Conservation (phyloP, 192 early-diverging fungal species). For the Dimargaris cristalligena region DNA sequence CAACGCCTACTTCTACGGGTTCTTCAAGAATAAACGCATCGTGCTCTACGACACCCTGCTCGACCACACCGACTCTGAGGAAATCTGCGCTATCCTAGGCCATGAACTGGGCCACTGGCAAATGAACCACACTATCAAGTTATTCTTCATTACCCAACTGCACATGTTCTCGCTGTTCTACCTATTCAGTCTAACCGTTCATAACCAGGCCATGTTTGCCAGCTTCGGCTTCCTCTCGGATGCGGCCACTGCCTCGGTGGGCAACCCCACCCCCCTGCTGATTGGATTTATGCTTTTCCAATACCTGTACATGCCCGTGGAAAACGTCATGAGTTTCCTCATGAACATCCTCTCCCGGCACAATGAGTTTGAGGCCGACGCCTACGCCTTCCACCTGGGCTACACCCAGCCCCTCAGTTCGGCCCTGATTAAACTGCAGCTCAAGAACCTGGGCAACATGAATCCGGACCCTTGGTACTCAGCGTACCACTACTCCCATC, state of each 20-base stretch:
- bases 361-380: slow-evolving; percentile 90
- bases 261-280: no score
- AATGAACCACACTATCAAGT: slow-evolving; percentile 62
- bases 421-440: slow-evolving; percentile 75
- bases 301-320: slow-evolving; percentile 66
- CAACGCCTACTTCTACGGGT: slow-evolving; percentile 93
- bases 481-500: slow-evolving; percentile 84
- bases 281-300: slow-evolving; percentile 89
- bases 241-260: no score
- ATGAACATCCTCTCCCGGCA: slow-evolving; percentile 63
- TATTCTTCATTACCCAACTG: slow-evolving; percentile 52
- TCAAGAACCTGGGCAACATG: slow-evolving; percentile 74
- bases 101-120: slow-evolving; percentile 97
- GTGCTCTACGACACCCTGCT: slow-evolving; percentile 89
- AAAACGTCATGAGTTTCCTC: slow-evolving; percentile 52
- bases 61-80: slow-evolving; percentile 61
- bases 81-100: slow-evolving; percentile 84
- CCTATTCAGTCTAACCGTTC: slow-evolving; percentile 57
- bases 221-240: slow-evolving; percentile 69
- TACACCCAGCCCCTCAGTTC: slow-evolving; percentile 53
- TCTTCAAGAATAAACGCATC: slow-evolving; percentile 93
- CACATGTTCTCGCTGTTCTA: slow-evolving; percentile 64
- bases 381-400: slow-evolving; percentile 69
- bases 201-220: slow-evolving; percentile 54
- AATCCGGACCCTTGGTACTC: slow-evolving; percentile 77